A percentile compares a stretch with the other conserved stretches of the same genome.
Evolutionary conservation across 345 rosid species (phyloP).

Genomic region (Salix caprea): DNA sequence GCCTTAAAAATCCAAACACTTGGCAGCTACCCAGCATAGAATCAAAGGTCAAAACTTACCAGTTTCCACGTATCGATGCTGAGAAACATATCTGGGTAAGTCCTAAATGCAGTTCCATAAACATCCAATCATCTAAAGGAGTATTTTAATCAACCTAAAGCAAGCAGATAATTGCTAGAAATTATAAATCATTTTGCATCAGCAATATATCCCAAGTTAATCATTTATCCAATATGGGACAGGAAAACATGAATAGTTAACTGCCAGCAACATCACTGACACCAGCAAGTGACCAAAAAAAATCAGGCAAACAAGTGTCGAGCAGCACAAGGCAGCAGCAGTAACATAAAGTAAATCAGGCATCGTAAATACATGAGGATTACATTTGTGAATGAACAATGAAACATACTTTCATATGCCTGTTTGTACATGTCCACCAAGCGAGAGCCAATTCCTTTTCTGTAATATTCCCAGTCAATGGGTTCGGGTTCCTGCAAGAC

Average conservation of each 20-base stretch:
- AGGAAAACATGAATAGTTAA: background rate
- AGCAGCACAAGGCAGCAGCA: background rate
- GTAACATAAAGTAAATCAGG: background rate
- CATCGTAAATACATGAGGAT: background rate
- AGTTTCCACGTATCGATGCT: background rate
- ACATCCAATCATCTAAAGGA: background rate
- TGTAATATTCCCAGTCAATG: slow-evolving; percentile 83
- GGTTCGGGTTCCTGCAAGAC: slow-evolving; percentile 86
- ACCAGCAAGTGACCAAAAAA: background rate
- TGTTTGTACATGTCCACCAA: slow-evolving; percentile 94
- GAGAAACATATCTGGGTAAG: background rate
- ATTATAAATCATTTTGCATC: background rate
- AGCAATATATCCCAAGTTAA: background rate
- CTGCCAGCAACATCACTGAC: background rate
- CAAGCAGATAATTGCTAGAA: background rate
- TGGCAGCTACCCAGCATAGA: background rate
- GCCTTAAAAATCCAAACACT: background rate
- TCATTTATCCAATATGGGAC: background rate
- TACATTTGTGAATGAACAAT: background rate
- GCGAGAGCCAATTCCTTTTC: slow-evolving; percentile 85
- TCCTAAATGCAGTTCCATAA: background rate
- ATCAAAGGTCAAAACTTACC: background rate
- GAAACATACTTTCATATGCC: slow-evolving; percentile 75
- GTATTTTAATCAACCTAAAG: background rate
- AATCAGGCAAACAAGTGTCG: background rate